Evolutionary conservation across 176 grass and related monocot species (phyloP).

Genomic region (maize (Zea mays)): Zm-B73-REFERENCE-NAM-5.0 NC_050097.1:210081001-210081500

Average conservation of each 20-base stretch:
- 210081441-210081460: constrained; percentile 31
- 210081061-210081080: no score
- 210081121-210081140: constrained; percentile 16
- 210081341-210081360: constrained; percentile 72
- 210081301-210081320: constrained; percentile 51
- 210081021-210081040: no score
- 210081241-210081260: constrained; percentile 31
- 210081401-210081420: neutral
- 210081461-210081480: constrained; percentile 23
- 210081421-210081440: neutral
- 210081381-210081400: neutral
- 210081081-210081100: no score
- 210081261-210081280: constrained; percentile 44
- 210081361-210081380: constrained; percentile 64
- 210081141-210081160: constrained; percentile 49
- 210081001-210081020: constrained; percentile 20
- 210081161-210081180: neutral
- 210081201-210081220: neutral
- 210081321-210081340: constrained; percentile 51
- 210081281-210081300: constrained; percentile 31
- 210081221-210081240: neutral
- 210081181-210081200: neutral
- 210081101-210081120: no score
- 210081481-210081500: neutral
- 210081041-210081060: no score